Percentiles rank a stretch among this genome's conserved stretches.
These are phyloP conservation scores for Backusella australiensis DNA, from an alignment of 192 early-diverging fungal genomes.

Conservation along the genomic window DNA sequence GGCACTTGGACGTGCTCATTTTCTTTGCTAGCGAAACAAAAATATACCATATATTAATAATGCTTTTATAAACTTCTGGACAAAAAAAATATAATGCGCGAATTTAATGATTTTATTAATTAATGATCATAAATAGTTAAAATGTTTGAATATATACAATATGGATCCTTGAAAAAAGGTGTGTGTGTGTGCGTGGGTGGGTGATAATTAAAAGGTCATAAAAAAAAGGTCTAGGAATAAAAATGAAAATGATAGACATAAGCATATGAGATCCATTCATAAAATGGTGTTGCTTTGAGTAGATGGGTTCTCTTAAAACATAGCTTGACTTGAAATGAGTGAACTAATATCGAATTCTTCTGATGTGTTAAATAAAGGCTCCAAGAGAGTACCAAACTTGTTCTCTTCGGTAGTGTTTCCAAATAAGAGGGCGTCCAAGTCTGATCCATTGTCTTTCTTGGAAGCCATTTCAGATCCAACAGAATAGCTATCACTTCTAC, in stretches of 20 bases:
- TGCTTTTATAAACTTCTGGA: neutral
- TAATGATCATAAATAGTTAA: neutral
- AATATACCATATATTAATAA: neutral
- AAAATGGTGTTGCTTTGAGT: neutral
- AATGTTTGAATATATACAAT: neutral
- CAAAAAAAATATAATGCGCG: neutral
- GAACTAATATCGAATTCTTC: neutral
- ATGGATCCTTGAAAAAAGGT: neutral
- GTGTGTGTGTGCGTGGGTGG: neutral
- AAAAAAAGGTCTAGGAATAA: neutral
- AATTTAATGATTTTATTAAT: neutral
- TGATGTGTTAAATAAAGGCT: constrained; percentile 1
- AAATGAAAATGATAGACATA: neutral
- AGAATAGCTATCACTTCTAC: neutral
- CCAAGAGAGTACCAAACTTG: neutral
- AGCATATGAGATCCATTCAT: neutral
- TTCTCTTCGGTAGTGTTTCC: neutral
- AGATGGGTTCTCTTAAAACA: neutral
- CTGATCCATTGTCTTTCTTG: neutral
- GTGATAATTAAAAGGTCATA: neutral
- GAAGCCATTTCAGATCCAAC: neutral
- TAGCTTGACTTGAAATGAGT: neutral
- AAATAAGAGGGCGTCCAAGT: neutral
- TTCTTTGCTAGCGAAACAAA: neutral
- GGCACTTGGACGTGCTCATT: neutral